Evolutionary conservation across 805 yeast genomes (phyloP).

Genomic region (Suhomyces sp.): DNA sequence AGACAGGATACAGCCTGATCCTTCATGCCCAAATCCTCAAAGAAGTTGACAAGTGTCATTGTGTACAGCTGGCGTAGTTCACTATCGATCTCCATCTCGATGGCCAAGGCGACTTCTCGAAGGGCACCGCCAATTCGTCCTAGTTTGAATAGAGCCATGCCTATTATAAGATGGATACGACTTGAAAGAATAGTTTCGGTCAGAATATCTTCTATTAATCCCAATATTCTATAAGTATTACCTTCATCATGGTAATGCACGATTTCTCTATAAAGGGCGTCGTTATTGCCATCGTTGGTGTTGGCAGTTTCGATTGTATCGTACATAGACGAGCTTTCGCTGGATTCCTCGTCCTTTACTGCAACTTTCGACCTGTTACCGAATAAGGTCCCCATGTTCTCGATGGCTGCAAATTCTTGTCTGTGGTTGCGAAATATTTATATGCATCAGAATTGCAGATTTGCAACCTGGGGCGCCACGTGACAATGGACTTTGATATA

Average conservation of each 20-base stretch:
- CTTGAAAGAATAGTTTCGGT: slow-evolving; percentile 8
- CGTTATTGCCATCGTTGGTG: neutral
- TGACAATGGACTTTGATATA: neutral
- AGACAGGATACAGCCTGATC: slow-evolving; percentile 11
- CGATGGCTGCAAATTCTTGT: slow-evolving; percentile 11
- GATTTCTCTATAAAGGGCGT: neutral
- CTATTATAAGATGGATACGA: slow-evolving; percentile 13
- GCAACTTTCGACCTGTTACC: neutral
- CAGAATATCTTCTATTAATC: slow-evolving; percentile 9
- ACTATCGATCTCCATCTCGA: slow-evolving; percentile 18
- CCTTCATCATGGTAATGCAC: slow-evolving; percentile 9
- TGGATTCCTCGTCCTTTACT: neutral
- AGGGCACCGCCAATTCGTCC: slow-evolving; percentile 24
- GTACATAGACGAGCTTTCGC: neutral
- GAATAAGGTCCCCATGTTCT: neutral
- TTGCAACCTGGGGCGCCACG: neutral
- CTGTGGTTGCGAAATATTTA: neutral
- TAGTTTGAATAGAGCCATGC: slow-evolving; percentile 18
- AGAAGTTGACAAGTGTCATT: slow-evolving; percentile 14
- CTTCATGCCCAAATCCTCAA: slow-evolving; percentile 12
- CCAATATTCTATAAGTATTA: slow-evolving; percentile 16
- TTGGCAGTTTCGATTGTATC: neutral
- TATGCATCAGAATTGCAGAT: neutral
- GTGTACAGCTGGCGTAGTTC: slow-evolving; percentile 14
- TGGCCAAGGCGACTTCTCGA: slow-evolving; percentile 23